A percentile compares a stretch with the other conserved stretches of the same genome.
phyloP scores from a whole-genome alignment of 1,139 yeast species.

The Sugiyamaella pinicola region DNA sequence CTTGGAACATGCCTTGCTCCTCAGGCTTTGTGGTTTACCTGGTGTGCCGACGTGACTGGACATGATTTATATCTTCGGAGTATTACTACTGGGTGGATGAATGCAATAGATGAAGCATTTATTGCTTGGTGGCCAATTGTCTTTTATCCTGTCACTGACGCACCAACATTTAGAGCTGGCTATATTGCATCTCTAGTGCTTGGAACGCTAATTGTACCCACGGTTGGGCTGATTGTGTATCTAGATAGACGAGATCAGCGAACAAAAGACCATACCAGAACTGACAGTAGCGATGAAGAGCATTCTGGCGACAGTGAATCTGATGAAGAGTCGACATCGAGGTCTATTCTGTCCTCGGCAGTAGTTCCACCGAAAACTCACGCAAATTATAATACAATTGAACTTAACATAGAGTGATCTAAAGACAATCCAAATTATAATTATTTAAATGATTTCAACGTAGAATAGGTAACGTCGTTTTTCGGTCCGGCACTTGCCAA shows the following conservation, averaged over 20 bases:
- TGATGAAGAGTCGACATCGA: not conserved
- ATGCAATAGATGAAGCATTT: constrained; percentile 28
- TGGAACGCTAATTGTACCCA: constrained; percentile 27
- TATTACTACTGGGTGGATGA: constrained; percentile 29
- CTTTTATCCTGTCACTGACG: constrained; percentile 28
- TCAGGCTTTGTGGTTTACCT: constrained; percentile 29
- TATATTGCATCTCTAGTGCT: constrained; percentile 24
- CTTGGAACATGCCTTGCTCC: constrained; percentile 29
- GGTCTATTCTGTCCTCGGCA: not conserved
- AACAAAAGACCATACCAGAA: not conserved
- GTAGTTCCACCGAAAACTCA: not conserved
- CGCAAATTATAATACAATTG: constrained; percentile 1
- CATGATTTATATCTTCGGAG: constrained; percentile 28
- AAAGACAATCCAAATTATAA: not conserved
- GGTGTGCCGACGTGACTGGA: constrained; percentile 28
- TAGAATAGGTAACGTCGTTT: too few relatives aligned
- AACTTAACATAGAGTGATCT: not conserved
- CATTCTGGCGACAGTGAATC: not conserved
- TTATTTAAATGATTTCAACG: too few relatives aligned
- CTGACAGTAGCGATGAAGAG: constrained; percentile 13
- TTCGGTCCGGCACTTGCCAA: too few relatives aligned
- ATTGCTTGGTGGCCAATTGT: constrained; percentile 30
- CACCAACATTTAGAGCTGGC: constrained; percentile 26
- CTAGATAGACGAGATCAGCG: constrained; percentile 23
- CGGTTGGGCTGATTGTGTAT: constrained; percentile 26